These are phyloP conservation scores for Puya raimondii DNA, from an alignment of 176 grass and related monocot genomes.

Conservation along the genomic window DNA sequence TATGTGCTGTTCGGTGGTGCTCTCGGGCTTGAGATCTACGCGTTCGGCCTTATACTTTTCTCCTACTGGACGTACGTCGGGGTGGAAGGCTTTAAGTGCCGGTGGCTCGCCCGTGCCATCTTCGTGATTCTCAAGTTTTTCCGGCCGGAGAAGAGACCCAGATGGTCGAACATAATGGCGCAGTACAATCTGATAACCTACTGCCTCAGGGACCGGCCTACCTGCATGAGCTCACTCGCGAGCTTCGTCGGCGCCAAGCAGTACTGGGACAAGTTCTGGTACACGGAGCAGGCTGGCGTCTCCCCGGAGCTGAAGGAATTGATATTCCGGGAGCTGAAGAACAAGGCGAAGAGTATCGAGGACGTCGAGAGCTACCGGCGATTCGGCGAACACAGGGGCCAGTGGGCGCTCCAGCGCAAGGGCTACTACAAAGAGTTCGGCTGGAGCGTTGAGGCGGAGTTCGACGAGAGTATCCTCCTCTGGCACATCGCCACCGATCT, in stretches of 20 bases:
- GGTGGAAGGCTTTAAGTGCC: not conserved
- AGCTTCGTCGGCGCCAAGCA: not conserved
- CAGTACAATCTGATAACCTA: slow-evolving; percentile 32
- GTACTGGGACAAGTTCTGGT: not conserved
- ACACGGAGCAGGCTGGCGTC: slow-evolving; percentile 1
- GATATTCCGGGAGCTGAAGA: slow-evolving; percentile 26
- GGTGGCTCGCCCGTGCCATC: not conserved
- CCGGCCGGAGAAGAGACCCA: slow-evolving; percentile 4
- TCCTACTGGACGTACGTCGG: slow-evolving; percentile 9
- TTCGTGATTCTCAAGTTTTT: not conserved
- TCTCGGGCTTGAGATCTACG: slow-evolving; percentile 2
- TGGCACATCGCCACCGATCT: slow-evolving; percentile 43
- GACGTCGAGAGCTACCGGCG: slow-evolving; percentile 6
- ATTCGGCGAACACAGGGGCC: not conserved
- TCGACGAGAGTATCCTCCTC: slow-evolving; percentile 16
- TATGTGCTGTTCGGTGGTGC: slow-evolving; percentile 42
- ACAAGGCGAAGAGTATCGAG: not conserved
- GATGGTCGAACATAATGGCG: slow-evolving; percentile 35
- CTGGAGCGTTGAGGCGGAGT: slow-evolving; percentile 7
- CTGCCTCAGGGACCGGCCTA: not conserved
- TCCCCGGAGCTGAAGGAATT: slow-evolving; percentile 16
- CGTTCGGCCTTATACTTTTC: slow-evolving; percentile 1
- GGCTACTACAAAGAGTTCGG: not conserved
- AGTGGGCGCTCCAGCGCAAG: not conserved
- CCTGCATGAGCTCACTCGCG: not conserved